phyloP scores from a whole-genome alignment of 1,284 basidiomycete genomes.

The Mycosarcoma maydis region DNA sequence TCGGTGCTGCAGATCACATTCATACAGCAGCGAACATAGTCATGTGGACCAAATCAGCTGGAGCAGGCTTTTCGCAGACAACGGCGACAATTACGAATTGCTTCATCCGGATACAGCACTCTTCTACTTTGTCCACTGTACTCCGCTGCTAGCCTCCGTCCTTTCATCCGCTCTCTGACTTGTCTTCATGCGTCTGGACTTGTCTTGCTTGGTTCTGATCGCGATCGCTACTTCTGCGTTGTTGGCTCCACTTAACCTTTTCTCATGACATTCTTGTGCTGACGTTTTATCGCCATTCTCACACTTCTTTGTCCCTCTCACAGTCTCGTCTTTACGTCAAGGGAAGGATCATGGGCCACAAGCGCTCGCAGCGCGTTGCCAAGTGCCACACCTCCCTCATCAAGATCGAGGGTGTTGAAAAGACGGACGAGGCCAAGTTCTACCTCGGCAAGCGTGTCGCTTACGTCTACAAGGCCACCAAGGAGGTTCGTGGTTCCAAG shows the following conservation, averaged over 20 bases:
- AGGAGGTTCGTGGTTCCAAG: slow-evolving; percentile 88
- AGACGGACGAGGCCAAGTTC: slow-evolving; percentile 93
- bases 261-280: neutral
- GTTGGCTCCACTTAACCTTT: no score
- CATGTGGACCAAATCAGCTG: no score
- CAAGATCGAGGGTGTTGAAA: slow-evolving; percentile 95
- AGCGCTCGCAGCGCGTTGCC: slow-evolving; percentile 96
- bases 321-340: slow-evolving; percentile 84
- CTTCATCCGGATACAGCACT: no score
- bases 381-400: slow-evolving; percentile 92
- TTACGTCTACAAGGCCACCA: slow-evolving; percentile 96
- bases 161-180: no score
- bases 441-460: slow-evolving; percentile 99
- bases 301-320: neutral
- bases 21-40: no score
- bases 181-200: neutral
- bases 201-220: neutral
- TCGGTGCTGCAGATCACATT: no score
- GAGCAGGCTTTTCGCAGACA: no score
- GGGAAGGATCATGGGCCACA: slow-evolving; percentile 97
- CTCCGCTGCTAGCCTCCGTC: no score
- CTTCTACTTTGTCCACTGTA: no score
- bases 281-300: neutral
- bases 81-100: no score
- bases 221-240: slow-evolving; percentile 13